Evolutionary conservation across 176 grass and related monocot genomes (phyloP).

Genomic region (Musa beccarii): DNA sequence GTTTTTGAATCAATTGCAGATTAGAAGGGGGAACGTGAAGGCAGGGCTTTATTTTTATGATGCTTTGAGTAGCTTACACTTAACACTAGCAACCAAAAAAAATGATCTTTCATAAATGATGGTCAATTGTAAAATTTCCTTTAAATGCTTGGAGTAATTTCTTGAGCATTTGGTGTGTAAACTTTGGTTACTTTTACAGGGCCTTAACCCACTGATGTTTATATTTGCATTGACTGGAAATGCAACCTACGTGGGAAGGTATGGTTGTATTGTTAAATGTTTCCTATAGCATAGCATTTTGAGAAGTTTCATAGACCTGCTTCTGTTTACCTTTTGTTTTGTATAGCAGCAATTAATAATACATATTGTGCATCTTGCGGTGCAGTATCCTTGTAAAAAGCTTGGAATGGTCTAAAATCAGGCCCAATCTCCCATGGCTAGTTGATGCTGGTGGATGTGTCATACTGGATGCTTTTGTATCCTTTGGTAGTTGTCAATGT

Average conservation of each 20-base stretch:
- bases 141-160: not conserved
- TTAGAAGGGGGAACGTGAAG: constrained; percentile 80
- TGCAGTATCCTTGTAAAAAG: constrained; percentile 97
- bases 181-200: constrained; percentile 31
- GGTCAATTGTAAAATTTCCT: no score
- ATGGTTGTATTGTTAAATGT: constrained; percentile 18
- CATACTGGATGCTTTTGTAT: constrained; percentile 84
- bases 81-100: no score
- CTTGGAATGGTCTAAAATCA: constrained; percentile 65
- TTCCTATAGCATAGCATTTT: not conserved
- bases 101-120: no score
- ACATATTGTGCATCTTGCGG: constrained; percentile 2
- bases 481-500: constrained; percentile 32
- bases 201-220: constrained; percentile 93
- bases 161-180: not conserved
- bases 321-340: not conserved
- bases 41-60: constrained; percentile 31
- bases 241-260: constrained; percentile 90
- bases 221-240: constrained; percentile 80
- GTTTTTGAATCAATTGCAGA: constrained; percentile 46
- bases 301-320: not conserved
- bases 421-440: constrained; percentile 84
- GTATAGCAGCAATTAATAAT: not conserved
- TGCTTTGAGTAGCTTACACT: not conserved
- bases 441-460: constrained; percentile 94